Evolutionary conservation across 1,284 basidiomycete species (phyloP), one percentile per base, ranked within the genome.

Genomic region (Malassezia cuniculi): DNA sequence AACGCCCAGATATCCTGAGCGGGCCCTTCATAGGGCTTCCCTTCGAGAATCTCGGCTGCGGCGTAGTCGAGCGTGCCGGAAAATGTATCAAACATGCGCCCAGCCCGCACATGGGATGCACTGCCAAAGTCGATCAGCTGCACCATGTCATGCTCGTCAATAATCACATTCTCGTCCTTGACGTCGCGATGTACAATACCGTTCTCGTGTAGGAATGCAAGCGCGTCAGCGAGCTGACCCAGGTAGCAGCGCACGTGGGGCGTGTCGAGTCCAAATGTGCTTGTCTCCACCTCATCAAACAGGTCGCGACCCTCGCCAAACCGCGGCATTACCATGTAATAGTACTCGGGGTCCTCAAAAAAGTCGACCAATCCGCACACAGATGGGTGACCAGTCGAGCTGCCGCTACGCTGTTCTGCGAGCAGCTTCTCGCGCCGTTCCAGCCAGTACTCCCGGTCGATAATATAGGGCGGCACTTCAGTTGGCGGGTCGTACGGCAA

Each of bases 1-100:
- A 93, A 82, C 1, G 90, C 90, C 90, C 90, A 97, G 0, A 97
- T 80, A 57, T 97, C 90, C 69, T 95, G 89, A 64, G 90, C 86
- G 68, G 89, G 90, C 28, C 90, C 90, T 39, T 81, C 75, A 66
- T 97, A 97, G 46, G 84, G 78, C 63, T 93, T 86, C 8, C 90
- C 90, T 15, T 85, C 79, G 34, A 97, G 70, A 44, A 97, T 95
- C 70, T 97, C 90, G 26, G 93, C 90, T 1, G 85, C 86, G 20
- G 90, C 93, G 60, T 95, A 97, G 69, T 57, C 68, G 55, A 51
- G 45, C 78, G 85, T 87, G 71, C 85, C 85, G 54, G 81, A 85
- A 69, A 94, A 94, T 15, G 87, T 90, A 68, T 94, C 89, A 81
- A 87, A 94, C 29, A 86, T 78, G 41, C 89, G 75, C 20, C 86